These are phyloP conservation scores for Hyaloscypha hepaticicola DNA, from an alignment of 495 filamentous ascomycete species.

Conservation along the genomic window DNA sequence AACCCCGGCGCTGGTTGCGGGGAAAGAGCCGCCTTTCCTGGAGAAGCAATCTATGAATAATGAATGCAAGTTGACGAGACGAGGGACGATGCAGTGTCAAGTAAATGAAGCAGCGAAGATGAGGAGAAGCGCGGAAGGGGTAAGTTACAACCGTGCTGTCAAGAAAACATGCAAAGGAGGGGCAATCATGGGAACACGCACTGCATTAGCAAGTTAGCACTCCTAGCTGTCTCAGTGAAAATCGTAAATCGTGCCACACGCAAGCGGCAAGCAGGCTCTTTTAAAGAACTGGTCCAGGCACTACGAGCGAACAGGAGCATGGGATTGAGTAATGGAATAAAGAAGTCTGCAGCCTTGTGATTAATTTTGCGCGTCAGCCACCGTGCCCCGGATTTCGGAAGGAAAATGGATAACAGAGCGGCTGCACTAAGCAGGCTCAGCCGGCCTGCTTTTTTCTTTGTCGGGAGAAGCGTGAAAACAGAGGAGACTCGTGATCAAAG, in stretches of 20 bases:
- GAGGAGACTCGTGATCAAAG: neutral
- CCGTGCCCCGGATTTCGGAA: neutral
- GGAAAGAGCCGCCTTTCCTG: neutral
- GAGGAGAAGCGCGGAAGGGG: neutral
- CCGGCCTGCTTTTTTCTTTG: neutral
- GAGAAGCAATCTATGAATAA: slow-evolving; percentile 15
- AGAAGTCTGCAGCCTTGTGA: neutral
- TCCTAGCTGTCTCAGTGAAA: neutral
- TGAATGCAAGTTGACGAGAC: neutral
- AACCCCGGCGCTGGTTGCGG: slow-evolving; percentile 9
- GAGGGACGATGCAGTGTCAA: neutral
- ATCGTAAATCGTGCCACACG: neutral
- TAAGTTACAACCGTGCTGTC: neutral
- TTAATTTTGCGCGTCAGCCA: neutral
- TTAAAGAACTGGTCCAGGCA: neutral
- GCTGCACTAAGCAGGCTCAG: neutral
- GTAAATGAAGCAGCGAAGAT: neutral
- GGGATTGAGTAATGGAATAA: neutral
- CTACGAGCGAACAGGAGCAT: neutral
- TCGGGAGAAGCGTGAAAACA: neutral
- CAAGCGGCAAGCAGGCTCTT: neutral
- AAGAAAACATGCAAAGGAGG: neutral
- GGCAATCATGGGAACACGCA: neutral
- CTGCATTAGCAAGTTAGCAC: neutral
- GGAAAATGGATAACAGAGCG: neutral